Conservation (phyloP, 257 asterid species). For the Jaltomata sinuosa region DNA sequence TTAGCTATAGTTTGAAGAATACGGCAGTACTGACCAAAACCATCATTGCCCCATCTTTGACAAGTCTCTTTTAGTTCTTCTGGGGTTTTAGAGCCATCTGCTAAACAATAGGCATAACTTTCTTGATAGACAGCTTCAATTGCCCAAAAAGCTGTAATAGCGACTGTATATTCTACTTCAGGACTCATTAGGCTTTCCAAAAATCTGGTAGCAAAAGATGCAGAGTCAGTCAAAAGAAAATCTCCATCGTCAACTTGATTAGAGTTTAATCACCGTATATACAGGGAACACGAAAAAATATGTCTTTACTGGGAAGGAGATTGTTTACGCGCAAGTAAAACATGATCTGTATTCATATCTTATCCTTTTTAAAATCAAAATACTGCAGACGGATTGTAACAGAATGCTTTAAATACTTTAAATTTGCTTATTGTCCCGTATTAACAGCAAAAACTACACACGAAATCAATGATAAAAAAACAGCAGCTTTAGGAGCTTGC, state of each 20-base stretch:
- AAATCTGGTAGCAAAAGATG: constrained; percentile 23
- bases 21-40: constrained; percentile 45
- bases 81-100: constrained; percentile 47
- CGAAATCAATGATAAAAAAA: too few relatives aligned
- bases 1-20: constrained; percentile 43
- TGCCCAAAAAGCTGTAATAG: constrained; percentile 71
- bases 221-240: not conserved
- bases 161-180: constrained; percentile 55
- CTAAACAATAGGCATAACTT: constrained; percentile 79
- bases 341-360: not conserved
- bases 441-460: not conserved
- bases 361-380: not conserved
- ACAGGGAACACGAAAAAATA: not conserved
- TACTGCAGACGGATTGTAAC: not conserved
- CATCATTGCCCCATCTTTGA: constrained; percentile 61
- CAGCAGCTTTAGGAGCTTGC: not conserved
- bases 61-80: constrained; percentile 66
- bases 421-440: not conserved
- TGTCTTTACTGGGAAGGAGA: not conserved
- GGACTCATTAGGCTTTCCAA: constrained; percentile 50
- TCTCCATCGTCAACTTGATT: not conserved
- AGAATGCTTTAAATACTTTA: too few relatives aligned
- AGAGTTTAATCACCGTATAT: not conserved
- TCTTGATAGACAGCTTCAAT: constrained; percentile 75
- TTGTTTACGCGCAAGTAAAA: not conserved